These are phyloP conservation scores for Bipolaris zeicola DNA, from an alignment of 2,329 filamentous ascomycete species.

Conservation along the genomic window DNA sequence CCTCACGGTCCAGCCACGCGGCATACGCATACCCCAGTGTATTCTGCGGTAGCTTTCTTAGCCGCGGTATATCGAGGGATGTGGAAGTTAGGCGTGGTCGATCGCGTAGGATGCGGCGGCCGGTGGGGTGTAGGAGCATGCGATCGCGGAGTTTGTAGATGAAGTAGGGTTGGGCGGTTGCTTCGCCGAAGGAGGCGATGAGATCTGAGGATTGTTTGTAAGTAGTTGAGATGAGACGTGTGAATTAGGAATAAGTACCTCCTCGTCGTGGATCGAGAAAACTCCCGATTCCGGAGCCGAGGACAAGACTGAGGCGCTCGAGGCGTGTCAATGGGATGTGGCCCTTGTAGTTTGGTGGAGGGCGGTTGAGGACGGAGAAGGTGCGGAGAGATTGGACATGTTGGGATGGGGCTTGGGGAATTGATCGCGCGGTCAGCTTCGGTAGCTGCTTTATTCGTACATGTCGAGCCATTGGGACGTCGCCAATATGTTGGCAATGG, in stretches of 20 bases:
- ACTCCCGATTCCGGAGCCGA: slow-evolving; percentile 65
- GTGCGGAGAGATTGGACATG: slow-evolving; percentile 40
- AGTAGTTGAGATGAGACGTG: not conserved
- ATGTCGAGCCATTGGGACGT: slow-evolving; percentile 25
- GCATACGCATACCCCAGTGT: slow-evolving; percentile 84
- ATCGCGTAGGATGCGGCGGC: slow-evolving; percentile 87
- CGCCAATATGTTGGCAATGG: not conserved
- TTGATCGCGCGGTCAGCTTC: slow-evolving; percentile 4
- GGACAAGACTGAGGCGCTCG: slow-evolving; percentile 74
- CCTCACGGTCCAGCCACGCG: slow-evolving; percentile 90
- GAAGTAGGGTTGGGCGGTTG: slow-evolving; percentile 93
- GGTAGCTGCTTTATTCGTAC: slow-evolving; percentile 15
- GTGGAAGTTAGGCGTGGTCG: slow-evolving; percentile 84
- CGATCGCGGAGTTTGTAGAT: slow-evolving; percentile 87
- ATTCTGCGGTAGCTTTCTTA: slow-evolving; percentile 73
- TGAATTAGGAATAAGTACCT: slow-evolving; percentile 54
- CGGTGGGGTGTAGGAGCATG: slow-evolving; percentile 84
- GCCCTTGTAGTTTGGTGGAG: slow-evolving; percentile 84
- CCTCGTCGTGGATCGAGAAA: slow-evolving; percentile 78
- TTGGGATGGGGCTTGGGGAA: not conserved
- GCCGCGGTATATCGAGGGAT: slow-evolving; percentile 68
- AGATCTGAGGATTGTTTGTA: slow-evolving; percentile 65
- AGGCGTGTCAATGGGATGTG: slow-evolving; percentile 84
- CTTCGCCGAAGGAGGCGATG: slow-evolving; percentile 91
- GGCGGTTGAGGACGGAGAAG: slow-evolving; percentile 86